Evolutionary conservation across 352 stramenopile species (phyloP).

Genomic region (Globisporangium solare): DNA sequence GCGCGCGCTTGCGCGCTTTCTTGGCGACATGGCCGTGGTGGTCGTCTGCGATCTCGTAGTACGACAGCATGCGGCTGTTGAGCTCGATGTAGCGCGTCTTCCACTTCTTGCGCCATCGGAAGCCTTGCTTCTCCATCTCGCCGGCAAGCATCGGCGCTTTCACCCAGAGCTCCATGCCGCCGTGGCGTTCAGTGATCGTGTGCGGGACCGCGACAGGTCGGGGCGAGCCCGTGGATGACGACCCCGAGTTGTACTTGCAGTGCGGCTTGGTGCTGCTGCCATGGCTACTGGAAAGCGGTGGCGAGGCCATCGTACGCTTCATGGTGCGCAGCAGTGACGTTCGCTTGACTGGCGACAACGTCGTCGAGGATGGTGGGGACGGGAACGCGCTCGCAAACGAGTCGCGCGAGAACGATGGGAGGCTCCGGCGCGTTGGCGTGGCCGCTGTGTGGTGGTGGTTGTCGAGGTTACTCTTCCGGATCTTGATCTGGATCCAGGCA

Average conservation of each 20-base stretch:
- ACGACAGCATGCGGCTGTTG: slow-evolving; percentile 64
- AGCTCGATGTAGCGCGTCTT: slow-evolving; percentile 69
- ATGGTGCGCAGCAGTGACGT: slow-evolving; percentile 7
- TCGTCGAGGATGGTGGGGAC: slow-evolving; percentile 4
- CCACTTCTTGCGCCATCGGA: slow-evolving; percentile 78
- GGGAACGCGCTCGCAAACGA: slow-evolving; percentile 15
- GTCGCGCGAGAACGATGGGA: slow-evolving; percentile 5
- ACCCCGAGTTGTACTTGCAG: not conserved
- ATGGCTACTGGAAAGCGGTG: slow-evolving; percentile 3
- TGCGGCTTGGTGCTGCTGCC: slow-evolving; percentile 8
- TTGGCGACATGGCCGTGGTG: slow-evolving; percentile 15
- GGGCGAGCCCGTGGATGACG: slow-evolving; percentile 14
- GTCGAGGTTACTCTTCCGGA: not conserved
- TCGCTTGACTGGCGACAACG: not conserved
- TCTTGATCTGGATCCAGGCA: not conserved
- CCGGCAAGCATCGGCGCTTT: slow-evolving; percentile 65
- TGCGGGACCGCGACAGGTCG: slow-evolving; percentile 48
- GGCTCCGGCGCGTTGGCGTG: slow-evolving; percentile 2
- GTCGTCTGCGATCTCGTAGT: slow-evolving; percentile 39
- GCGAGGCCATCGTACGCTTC: slow-evolving; percentile 6
- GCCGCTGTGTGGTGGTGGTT: too few species aligned
- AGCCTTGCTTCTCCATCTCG: slow-evolving; percentile 69
- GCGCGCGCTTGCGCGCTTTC: slow-evolving; percentile 43
- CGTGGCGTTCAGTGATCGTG: slow-evolving; percentile 73
- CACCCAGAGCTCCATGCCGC: slow-evolving; percentile 67